Base-by-base conservation (phyloP, 2,329 filamentous ascomycete genomes). In the Fusarium redolens region DNA sequence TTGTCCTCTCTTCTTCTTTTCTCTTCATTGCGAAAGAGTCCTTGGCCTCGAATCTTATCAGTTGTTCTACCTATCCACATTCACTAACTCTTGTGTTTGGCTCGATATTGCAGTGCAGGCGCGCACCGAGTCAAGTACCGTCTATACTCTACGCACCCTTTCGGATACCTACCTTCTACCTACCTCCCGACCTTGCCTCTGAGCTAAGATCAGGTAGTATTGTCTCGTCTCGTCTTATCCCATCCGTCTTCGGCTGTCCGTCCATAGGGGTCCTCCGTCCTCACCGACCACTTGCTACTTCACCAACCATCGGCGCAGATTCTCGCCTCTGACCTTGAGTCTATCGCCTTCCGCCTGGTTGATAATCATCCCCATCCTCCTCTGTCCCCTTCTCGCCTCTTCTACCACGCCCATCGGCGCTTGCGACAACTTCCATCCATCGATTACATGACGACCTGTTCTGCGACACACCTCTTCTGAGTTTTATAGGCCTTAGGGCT, bases 401-500 rank as follows among this genome's bases (percentile, higher is more conserved):
- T 71, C 66, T 25, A 61, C 38, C 38, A 44, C 56, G 54, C 58
- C 61, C n/a, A 45, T 41, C 41, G 54, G 68, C 71, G 45, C 55
- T 65, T 55, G 60, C 68, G 67, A 72, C 59, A 55, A 25, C 57
- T 55, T 60, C 62, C 33, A 56, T 44, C 60, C 68, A 63, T 79
- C 77, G 79, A 79, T 78, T 85, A 84, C 82, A 85, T 85, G 83
- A 83, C 79, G 80, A 76, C 76, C 72, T 75, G 73, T 61, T 78
- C 75, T 69, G 77, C 77, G 64, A 77, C 77, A 76, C 76, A 79
- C 79, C 77, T 78, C 69, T 78, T 80, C 70, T 79, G 78, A 79
- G 79, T 79, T 72, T 73, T 77, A 75, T 82, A 82, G 78, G 81
- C 81, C 82, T 72, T 69, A 78, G 79, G 80, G 80, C 80, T 81